Percentiles rank a stretch among this genome's conserved stretches.
Conservation (phyloP, 257 asterid genomes). For the Euphrasia confusa region DNA sequence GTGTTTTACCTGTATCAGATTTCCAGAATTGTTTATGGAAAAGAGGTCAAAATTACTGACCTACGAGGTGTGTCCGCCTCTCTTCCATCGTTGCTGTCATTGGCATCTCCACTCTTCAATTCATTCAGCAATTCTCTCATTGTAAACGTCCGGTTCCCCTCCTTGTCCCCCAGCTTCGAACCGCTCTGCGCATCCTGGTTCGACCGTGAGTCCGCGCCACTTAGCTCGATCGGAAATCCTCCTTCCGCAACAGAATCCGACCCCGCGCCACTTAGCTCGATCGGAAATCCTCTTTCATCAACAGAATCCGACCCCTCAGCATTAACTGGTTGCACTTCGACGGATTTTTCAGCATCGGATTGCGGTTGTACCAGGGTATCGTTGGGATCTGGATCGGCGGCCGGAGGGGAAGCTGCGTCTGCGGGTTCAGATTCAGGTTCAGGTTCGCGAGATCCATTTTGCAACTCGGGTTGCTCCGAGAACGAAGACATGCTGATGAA, state of each 20-base stretch:
- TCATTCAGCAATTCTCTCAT: constrained; percentile 92
- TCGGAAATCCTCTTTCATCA: constrained; percentile 30
- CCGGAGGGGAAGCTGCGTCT: constrained; percentile 28
- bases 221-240: constrained; percentile 32
- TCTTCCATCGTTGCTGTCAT: constrained; percentile 38
- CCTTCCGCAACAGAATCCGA: constrained; percentile 32
- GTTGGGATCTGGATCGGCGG: constrained; percentile 48
- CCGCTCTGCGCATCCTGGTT: constrained; percentile 29
- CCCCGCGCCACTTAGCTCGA: constrained; percentile 35
- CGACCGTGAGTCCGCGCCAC: constrained; percentile 33
- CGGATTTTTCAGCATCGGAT: constrained; percentile 34
- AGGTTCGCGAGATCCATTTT: constrained; percentile 36
- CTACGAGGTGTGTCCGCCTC: constrained; percentile 67
- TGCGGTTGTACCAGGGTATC: constrained; percentile 36
- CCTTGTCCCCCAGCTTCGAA: constrained; percentile 41
- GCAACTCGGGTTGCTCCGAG: constrained; percentile 40
- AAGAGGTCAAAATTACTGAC: too few relatives aligned
- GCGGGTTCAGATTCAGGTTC: constrained; percentile 19
- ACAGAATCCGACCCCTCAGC: constrained; percentile 37
- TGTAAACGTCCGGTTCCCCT: constrained; percentile 80
- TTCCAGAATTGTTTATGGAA: too few relatives aligned
- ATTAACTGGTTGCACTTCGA: constrained; percentile 29
- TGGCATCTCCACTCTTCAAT: constrained; percentile 69
- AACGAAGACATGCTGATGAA: constrained; percentile 35
- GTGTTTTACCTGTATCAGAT: too few relatives aligned